Base-by-base conservation (phyloP, 306 rosid genomes). In the Acacia confusa region DNA sequence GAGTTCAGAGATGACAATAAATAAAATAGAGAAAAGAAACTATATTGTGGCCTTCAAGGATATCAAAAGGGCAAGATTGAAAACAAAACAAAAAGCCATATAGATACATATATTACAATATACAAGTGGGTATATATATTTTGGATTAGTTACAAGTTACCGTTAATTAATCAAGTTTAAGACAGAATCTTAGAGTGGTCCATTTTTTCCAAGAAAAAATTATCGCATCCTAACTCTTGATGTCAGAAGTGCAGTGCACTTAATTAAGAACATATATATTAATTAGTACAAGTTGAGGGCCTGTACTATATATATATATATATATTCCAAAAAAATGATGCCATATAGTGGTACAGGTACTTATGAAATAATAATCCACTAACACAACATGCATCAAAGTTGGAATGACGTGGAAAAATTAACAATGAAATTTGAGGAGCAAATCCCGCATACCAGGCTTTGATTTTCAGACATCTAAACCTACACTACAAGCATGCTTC, bases 361-460 rank as follows among this genome's bases (percentile, higher is more conserved):
- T 45, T 15, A 7, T 14, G 40, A 71, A 71, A 60, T 60, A 3
- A 60, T 25, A 60, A 25, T 71, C 60, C 75, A 71, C 75, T 45
- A n/a, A 22, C 64, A n/a, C 30, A 3, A 57, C 3, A 60, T 32
- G 74, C 64, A 61, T 43, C 67, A 61, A 77, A 77, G 84, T 87
- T 83, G 82, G 66, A 41, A 47, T 87, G 90, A 87, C 25, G 80
- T 87, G 87, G 83, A 78, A 44, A 25, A 11, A 20, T 22, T 41
- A 9, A 80, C 34, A 82, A 47, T 53, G 70, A 76, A 75, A 76
- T 43, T 3, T 24, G 75, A 83, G 78, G 83, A 22, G 78, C 25
- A 78, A 84, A 87, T 84, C 84, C 85, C 80, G 85, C 74, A 83
- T 75, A 83, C 85, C 71, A 84, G 77, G 77, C 70, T 60, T 70